phyloP scores from a whole-genome alignment of 1,284 basidiomycete species.

The Gymnopus androsaceus region DNA sequence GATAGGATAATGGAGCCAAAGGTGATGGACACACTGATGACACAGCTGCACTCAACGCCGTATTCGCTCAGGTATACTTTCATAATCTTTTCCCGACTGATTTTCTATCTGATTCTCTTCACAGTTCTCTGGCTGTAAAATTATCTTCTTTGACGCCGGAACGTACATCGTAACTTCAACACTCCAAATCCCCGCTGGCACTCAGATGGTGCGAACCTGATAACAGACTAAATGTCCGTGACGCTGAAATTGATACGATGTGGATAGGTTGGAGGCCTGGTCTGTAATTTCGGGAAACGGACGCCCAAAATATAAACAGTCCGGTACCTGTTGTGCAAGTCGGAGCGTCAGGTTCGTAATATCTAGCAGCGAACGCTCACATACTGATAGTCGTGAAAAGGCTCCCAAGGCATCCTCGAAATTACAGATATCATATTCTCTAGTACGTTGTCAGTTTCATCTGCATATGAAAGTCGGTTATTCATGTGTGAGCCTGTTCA shows the following conservation, averaged over 20 bases:
- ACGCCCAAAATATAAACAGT: constrained; percentile 44
- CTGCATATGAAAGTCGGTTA: no score
- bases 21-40: constrained; percentile 69
- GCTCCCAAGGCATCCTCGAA: constrained; percentile 38
- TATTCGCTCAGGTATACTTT: constrained; percentile 52
- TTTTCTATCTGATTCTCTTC: constrained; percentile 24
- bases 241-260: no score
- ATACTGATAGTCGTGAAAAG: no score
- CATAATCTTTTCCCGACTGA: not conserved
- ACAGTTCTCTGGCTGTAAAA: constrained; percentile 59
- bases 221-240: no score
- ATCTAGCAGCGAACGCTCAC: no score
- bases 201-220: constrained; percentile 48
- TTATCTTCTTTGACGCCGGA: constrained; percentile 64
- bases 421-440: constrained; percentile 51
- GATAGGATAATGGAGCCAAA: constrained; percentile 51
- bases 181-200: constrained; percentile 59
- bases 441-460: constrained; percentile 32
- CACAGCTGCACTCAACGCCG: constrained; percentile 54
- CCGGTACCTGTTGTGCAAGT: constrained; percentile 53
- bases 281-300: constrained; percentile 61
- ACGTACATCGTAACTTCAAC: constrained; percentile 64
- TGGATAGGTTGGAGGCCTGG: constrained; percentile 62
- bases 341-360: no score
- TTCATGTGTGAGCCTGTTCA: no score